These are phyloP conservation scores for Penicilliopsis zonata DNA, from an alignment of 495 filamentous ascomycete genomes.

Conservation along the genomic window DNA sequence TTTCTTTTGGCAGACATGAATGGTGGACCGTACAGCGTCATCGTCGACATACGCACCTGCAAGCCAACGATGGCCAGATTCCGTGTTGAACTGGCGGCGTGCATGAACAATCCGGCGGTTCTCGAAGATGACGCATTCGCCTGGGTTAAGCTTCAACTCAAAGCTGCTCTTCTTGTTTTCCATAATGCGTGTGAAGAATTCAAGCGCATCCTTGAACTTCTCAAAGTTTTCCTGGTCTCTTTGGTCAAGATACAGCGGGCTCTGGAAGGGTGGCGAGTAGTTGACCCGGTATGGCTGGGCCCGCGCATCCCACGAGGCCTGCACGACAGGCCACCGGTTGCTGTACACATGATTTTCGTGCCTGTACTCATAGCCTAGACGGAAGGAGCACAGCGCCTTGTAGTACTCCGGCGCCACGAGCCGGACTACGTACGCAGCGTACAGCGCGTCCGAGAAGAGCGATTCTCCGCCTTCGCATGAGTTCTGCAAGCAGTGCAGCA, in stretches of 20 bases:
- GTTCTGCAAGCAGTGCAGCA: slow-evolving; percentile 77
- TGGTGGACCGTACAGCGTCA: slow-evolving; percentile 44
- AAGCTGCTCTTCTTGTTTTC: slow-evolving; percentile 37
- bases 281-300: slow-evolving; percentile 29
- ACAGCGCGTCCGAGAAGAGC: slow-evolving; percentile 62
- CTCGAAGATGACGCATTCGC: slow-evolving; percentile 78
- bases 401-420: slow-evolving; percentile 9
- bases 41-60: slow-evolving; percentile 74
- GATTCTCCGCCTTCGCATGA: slow-evolving; percentile 66
- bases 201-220: slow-evolving; percentile 24
- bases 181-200: slow-evolving; percentile 17
- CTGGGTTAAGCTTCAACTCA: slow-evolving; percentile 60
- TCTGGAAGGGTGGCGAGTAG: slow-evolving; percentile 66
- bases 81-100: slow-evolving; percentile 53
- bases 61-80: slow-evolving; percentile 52
- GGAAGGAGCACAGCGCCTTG: slow-evolving; percentile 26
- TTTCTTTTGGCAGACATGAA: no score
- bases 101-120: slow-evolving; percentile 75
- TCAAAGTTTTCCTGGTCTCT: neutral
- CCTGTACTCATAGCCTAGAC: slow-evolving; percentile 54
- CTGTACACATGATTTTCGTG: slow-evolving; percentile 51
- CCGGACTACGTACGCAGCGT: slow-evolving; percentile 41
- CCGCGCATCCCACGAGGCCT: slow-evolving; percentile 10
- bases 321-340: slow-evolving; percentile 40
- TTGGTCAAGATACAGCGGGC: slow-evolving; percentile 17